These are phyloP conservation scores for Stromatinia cepivora DNA, from an alignment of 2,329 filamentous ascomycete genomes.

Conservation along the genomic window DNA sequence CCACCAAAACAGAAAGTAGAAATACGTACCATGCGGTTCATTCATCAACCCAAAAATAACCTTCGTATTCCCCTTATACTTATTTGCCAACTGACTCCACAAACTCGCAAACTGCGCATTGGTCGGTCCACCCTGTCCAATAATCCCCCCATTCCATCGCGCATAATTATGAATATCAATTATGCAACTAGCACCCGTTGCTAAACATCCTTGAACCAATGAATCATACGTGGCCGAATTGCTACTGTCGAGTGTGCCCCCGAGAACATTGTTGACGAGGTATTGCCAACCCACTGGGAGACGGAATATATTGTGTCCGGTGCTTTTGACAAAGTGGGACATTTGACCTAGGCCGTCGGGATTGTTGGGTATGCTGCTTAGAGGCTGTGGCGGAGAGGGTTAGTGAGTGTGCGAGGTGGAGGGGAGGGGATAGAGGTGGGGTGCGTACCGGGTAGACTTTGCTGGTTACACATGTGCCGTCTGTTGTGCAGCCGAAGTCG, in stretches of 20 bases:
- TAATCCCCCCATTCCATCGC: conserved; percentile 60
- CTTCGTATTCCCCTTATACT: conserved; percentile 55
- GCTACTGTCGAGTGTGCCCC: conserved; percentile 49
- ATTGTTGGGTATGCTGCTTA: conserved; percentile 35
- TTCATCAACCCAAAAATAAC: conserved; percentile 69
- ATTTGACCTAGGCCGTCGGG: conserved; percentile 40
- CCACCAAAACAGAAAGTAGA: background rate
- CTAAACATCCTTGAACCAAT: conserved; percentile 57
- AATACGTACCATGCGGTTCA: conserved; percentile 54
- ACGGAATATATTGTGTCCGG: conserved; percentile 49
- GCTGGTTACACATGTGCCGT: conserved; percentile 43
- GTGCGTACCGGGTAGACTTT: conserved; percentile 33
- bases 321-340: conserved; percentile 45
- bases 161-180: conserved; percentile 60
- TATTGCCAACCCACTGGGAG: conserved; percentile 62
- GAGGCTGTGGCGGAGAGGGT: conserved; percentile 30
- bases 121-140: conserved; percentile 64
- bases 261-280: conserved; percentile 54
- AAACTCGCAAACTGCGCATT: conserved; percentile 57
- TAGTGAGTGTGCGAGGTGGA: background rate
- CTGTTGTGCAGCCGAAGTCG: conserved; percentile 50
- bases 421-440: too few species aligned
- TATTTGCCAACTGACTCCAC: conserved; percentile 58
- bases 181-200: conserved; percentile 58
- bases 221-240: conserved; percentile 55